Evolutionary conservation across 495 filamentous ascomycete genomes (phyloP).

Genomic region (Trichoderma gamsii): DNA sequence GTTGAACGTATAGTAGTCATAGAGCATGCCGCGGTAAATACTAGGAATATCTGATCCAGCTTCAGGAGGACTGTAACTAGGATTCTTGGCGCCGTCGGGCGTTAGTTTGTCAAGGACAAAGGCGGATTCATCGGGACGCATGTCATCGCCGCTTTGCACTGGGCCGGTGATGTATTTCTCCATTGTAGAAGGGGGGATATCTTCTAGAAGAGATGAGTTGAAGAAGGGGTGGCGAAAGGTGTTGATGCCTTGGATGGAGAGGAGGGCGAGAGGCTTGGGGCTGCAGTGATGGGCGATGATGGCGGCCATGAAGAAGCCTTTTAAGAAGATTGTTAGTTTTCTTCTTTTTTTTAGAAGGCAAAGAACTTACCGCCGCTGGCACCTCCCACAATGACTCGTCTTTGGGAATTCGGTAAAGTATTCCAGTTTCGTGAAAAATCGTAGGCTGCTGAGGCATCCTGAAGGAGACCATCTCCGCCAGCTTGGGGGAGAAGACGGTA

Average conservation of each 20-base stretch:
- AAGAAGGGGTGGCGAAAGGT: slow-evolving; percentile 25
- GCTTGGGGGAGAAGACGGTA: slow-evolving; percentile 25
- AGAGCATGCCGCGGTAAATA: slow-evolving; percentile 18
- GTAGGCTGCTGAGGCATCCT: slow-evolving; percentile 23
- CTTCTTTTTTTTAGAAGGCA: too few relatives aligned
- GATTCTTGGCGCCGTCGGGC: slow-evolving; percentile 17
- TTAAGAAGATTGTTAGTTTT: not conserved
- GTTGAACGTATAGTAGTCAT: slow-evolving; percentile 23
- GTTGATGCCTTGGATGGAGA: slow-evolving; percentile 26
- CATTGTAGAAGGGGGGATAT: slow-evolving; percentile 20
- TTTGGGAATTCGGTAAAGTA: not conserved
- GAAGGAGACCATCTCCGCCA: slow-evolving; percentile 16
- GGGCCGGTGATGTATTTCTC: slow-evolving; percentile 18
- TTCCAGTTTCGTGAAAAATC: slow-evolving; percentile 18
- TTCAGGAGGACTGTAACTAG: not conserved
- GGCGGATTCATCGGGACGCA: not conserved
- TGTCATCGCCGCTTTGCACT: slow-evolving; percentile 15
- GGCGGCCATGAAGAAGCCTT: slow-evolving; percentile 23
- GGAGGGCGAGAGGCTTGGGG: slow-evolving; percentile 20
- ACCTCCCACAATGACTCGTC: slow-evolving; percentile 21
- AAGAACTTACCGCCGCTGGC: slow-evolving; percentile 20
- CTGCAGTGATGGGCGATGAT: slow-evolving; percentile 22
- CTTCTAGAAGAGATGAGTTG: slow-evolving; percentile 21
- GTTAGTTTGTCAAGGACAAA: slow-evolving; percentile 19
- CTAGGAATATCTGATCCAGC: not conserved